Percentiles rank a stretch among this genome's conserved stretches.
These are phyloP conservation scores for Fusarium sp. DNA, from an alignment of 2,329 filamentous ascomycete species.

Conservation along the genomic window DNA sequence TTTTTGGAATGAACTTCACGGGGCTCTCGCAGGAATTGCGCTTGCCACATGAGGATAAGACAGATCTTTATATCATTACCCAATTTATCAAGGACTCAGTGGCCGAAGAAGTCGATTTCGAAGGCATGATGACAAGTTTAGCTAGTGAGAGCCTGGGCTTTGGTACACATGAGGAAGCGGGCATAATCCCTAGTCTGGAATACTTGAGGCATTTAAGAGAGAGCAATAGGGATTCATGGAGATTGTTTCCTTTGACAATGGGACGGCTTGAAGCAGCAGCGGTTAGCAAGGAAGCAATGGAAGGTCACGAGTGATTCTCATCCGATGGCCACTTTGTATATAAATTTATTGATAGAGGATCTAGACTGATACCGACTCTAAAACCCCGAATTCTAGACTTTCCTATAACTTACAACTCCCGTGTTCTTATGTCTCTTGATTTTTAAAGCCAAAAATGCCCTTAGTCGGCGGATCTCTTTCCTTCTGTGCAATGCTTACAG, in stretches of 20 bases:
- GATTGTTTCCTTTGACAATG: background rate
- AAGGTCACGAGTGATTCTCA: too few relatives aligned
- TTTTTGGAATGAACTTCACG: background rate
- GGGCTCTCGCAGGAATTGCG: accelerated
- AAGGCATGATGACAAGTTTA: background rate
- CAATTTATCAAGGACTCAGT: background rate
- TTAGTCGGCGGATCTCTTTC: background rate
- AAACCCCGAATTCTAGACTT: too few relatives aligned
- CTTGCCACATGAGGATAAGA: accelerated
- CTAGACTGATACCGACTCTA: too few relatives aligned
- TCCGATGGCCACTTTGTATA: too few relatives aligned
- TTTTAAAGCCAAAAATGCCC: background rate
- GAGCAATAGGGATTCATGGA: too few relatives aligned
- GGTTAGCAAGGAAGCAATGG: too few relatives aligned
- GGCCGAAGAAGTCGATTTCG: background rate
- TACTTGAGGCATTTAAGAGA: background rate
- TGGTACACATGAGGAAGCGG: background rate
- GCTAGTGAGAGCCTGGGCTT: background rate
- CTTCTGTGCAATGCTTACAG: background rate
- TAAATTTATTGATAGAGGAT: too few relatives aligned
- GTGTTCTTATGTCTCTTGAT: background rate
- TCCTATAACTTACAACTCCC: accelerated
- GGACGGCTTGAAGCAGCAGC: too few relatives aligned
- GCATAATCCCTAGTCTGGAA: too few relatives aligned
- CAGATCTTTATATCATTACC: accelerated